Conservation (phyloP, 2,329 filamentous ascomycete genomes). For the Pezicula radicicola region DNA sequence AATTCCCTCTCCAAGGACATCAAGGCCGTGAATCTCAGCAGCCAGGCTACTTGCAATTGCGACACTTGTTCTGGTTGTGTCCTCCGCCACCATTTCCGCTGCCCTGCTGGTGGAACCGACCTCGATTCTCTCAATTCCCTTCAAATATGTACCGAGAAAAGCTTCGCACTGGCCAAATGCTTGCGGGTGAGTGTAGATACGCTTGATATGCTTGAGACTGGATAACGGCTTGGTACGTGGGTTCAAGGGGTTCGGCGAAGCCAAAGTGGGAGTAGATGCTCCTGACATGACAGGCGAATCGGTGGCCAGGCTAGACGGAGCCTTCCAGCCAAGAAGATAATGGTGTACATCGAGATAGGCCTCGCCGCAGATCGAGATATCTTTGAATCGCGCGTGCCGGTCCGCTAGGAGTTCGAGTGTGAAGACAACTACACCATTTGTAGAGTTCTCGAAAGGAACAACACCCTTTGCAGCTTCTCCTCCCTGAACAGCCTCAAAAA, state of each 20-base stretch:
- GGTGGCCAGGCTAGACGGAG: slow-evolving; percentile 6
- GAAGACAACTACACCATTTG: slow-evolving; percentile 87
- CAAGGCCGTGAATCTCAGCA: slow-evolving; percentile 63
- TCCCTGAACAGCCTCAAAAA: slow-evolving; percentile 76
- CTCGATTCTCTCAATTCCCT: slow-evolving; percentile 75
- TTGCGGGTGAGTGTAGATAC: slow-evolving; percentile 90
- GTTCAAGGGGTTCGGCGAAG: slow-evolving; percentile 40
- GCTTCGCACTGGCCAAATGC: slow-evolving; percentile 86
- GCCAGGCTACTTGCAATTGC: slow-evolving; percentile 79
- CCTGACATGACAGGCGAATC: slow-evolving; percentile 35
- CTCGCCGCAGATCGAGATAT: slow-evolving; percentile 77
- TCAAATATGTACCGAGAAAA: slow-evolving; percentile 70
- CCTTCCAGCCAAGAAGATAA: slow-evolving; percentile 65
- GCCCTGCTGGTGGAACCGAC: slow-evolving; percentile 82
- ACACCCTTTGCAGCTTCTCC: slow-evolving; percentile 68
- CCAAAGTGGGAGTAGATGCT: slow-evolving; percentile 47
- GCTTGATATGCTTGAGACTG: slow-evolving; percentile 60
- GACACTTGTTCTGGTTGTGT: slow-evolving; percentile 58
- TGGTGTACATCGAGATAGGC: slow-evolving; percentile 86
- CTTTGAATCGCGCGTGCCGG: slow-evolving; percentile 57
- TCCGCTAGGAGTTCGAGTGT: slow-evolving; percentile 89
- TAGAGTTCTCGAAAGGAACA: slow-evolving; percentile 93
- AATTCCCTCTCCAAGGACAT: slow-evolving; percentile 66
- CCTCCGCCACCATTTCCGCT: slow-evolving; percentile 69
- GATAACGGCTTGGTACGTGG: slow-evolving; percentile 45